Evolutionary conservation across 352 stramenopile species (phyloP), one percentile per base, ranked within the genome.

Genomic region (Globisporangium mamillatum): DNA sequence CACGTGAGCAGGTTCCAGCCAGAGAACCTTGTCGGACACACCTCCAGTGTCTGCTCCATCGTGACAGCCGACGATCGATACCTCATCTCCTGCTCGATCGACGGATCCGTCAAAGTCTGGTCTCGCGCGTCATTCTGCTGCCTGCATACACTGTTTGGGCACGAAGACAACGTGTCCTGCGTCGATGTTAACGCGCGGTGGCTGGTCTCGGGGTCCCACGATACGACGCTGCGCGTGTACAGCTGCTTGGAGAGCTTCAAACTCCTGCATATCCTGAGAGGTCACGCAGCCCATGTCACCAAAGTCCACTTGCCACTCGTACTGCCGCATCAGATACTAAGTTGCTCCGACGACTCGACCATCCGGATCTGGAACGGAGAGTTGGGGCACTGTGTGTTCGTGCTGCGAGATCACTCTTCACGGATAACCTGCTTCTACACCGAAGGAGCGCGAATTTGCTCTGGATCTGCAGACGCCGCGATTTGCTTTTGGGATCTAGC

Each of bases 51-150:
- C 60, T 86, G 80, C 27, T 75, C 78, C 0, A 69, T 93, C 3
- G 63, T 83, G 12, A 71, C 79, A 0, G 67, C 78, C 32, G 82
- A 91, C 25, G 77, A 89, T n/a, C 71, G 71, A 18, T 89, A 84
- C 64, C 67, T 93, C 44, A 78, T 91, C 8, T 90, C 85, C 12
- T 79, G 73, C 55, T 91, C 85, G 7, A 79, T 89, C 24, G 85
- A 93, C 52, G 79, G 77, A 1, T 89, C 81, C 0, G 80, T 92
- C 60, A 91, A 90, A 72, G 63, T 93, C 25, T 93, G 85, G 85
- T 91, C 85, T 8, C 78, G 78, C 3, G 57, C 52, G 5, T 80
- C 81, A 0, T 78, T 83, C 57, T 58, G 74, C 20, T 90, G 81
- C 48, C 73, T 92, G 48, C 77, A 88, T 34, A 89, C 84, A 7